Conservation (phyloP, 2,329 filamentous ascomycete genomes). For the Akanthomyces uredinophilus region DNA sequence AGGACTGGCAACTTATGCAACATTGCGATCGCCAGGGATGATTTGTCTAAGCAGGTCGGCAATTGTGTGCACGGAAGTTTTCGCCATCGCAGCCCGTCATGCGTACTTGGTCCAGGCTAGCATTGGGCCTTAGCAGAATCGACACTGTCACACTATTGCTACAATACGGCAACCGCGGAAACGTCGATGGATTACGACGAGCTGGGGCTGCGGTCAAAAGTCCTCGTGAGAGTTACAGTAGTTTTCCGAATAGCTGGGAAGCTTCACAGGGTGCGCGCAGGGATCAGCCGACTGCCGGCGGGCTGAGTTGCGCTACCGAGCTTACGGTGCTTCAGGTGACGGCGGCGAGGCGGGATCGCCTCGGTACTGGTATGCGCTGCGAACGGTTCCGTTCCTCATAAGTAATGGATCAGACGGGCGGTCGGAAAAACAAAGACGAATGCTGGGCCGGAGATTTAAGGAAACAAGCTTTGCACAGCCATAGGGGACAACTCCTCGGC, state of each 20-base stretch:
- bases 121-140: neutral
- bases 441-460: neutral
- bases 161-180: neutral
- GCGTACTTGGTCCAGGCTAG: neutral
- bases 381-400: neutral
- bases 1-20: no score
- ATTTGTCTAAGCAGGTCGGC: neutral
- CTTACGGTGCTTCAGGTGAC: neutral
- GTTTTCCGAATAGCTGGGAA: neutral
- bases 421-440: neutral
- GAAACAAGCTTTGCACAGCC: neutral
- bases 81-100: neutral
- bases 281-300: neutral
- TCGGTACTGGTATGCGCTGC: neutral
- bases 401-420: neutral
- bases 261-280: neutral
- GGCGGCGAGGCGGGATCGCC: neutral
- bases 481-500: neutral
- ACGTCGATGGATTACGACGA: neutral
- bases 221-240: neutral
- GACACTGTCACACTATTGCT: constrained; percentile 1
- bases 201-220: neutral
- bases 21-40: neutral
- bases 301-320: neutral
- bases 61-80: neutral